Conservation (phyloP, 495 filamentous ascomycete species). For the Paragyromitra xinjiangensis region DNA sequence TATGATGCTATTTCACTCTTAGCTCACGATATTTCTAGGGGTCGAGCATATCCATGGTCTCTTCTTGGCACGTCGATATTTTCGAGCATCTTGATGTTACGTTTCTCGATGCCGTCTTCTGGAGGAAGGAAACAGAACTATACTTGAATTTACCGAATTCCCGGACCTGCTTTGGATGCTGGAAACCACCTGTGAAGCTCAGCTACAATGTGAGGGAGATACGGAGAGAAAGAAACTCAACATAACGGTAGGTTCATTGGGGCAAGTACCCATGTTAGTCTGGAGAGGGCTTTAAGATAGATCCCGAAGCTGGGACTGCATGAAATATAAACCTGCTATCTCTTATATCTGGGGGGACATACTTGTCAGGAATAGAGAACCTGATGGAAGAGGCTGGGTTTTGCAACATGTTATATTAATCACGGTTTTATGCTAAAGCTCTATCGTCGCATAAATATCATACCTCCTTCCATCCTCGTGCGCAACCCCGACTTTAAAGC, state of each 20-base stretch:
- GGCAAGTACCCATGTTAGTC: too few relatives aligned
- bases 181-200: background rate
- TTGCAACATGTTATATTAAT: background rate
- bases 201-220: background rate
- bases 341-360: background rate
- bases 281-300: background rate
- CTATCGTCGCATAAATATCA: background rate
- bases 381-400: background rate
- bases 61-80: background rate
- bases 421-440: background rate
- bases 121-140: background rate
- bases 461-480: background rate
- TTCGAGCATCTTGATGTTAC: background rate
- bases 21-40: background rate
- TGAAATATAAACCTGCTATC: background rate
- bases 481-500: background rate
- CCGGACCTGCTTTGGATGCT: background rate
- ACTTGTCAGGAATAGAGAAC: background rate
- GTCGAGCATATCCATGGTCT: background rate
- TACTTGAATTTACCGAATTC: background rate
- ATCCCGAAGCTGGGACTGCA: background rate
- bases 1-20: background rate
- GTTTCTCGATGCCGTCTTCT: background rate
- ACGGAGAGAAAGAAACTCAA: background rate
- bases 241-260: background rate